phyloP scores from a whole-genome alignment of 768 basidiomycete species.

The Pulveroboletus sp. region DNA sequence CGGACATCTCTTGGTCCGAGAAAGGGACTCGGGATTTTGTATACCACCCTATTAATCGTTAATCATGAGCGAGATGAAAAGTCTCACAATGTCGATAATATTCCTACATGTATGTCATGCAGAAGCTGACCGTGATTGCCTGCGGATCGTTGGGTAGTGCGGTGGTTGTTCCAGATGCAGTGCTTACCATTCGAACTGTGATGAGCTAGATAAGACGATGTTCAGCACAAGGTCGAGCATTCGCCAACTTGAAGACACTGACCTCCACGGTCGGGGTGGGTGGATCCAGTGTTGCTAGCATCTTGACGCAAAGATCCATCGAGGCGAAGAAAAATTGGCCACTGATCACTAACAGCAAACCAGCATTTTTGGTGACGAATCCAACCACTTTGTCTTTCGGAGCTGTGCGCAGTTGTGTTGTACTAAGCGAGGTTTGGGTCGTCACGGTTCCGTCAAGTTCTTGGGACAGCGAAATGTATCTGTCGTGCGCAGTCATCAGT shows the following conservation, averaged over 20 bases:
- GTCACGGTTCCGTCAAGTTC: background rate
- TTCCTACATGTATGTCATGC: slow-evolving; percentile 47
- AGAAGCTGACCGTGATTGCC: slow-evolving; percentile 51
- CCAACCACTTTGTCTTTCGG: background rate
- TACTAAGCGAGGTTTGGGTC: background rate
- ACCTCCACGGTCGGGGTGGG: slow-evolving; percentile 60
- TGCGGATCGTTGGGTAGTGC: slow-evolving; percentile 20
- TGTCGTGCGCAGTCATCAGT: background rate
- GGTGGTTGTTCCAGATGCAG: no score
- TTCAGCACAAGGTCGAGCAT: background rate
- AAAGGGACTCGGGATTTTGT: slow-evolving; percentile 51
- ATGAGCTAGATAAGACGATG: slow-evolving; percentile 40
- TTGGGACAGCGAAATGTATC: background rate
- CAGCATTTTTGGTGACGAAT: slow-evolving; percentile 41
- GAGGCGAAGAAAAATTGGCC: slow-evolving; percentile 58
- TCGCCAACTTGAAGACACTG: slow-evolving; percentile 9
- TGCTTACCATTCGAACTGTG: slow-evolving; percentile 53
- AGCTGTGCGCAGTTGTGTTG: background rate
- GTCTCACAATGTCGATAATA: background rate
- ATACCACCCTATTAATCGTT: slow-evolving; percentile 30
- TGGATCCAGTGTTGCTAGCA: slow-evolving; percentile 51
- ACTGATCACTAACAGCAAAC: slow-evolving; percentile 54
- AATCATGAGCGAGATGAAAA: background rate
- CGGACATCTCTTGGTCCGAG: slow-evolving; percentile 70
- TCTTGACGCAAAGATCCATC: slow-evolving; percentile 64